Evolutionary conservation across 305 asterid genomes (phyloP).

Genomic region (Caryopteris hybrid): DNA sequence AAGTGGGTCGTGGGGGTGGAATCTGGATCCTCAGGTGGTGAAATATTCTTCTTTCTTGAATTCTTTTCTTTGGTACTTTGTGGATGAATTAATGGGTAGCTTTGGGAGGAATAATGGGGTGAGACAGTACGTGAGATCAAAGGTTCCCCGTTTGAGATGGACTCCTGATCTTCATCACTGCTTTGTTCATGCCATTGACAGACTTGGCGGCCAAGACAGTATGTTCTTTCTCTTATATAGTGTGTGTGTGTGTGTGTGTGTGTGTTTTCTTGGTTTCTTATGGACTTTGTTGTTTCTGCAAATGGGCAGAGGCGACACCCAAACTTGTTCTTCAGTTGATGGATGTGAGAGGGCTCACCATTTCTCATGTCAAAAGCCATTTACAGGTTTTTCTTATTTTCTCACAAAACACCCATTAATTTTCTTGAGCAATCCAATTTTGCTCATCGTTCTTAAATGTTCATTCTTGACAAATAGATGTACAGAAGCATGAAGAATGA

Average conservation of each 20-base stretch:
- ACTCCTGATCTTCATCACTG: conserved; percentile 77
- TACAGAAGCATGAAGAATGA: conserved; percentile 64
- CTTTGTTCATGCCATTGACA: conserved; percentile 56
- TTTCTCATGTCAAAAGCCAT: conserved; percentile 84
- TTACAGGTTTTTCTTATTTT: conserved; percentile 41
- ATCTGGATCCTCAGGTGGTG: conserved; percentile 10
- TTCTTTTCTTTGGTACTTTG: neutral
- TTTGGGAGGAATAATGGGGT: conserved; percentile 55
- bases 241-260: too few species aligned
- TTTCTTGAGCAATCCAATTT: neutral
- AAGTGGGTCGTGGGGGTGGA: neutral
- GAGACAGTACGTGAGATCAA: conserved; percentile 66
- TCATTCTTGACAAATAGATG: conserved; percentile 38
- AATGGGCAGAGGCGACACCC: conserved; percentile 64
- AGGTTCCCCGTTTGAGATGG: conserved; percentile 74
- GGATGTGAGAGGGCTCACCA: conserved; percentile 78
- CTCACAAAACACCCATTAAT: neutral
- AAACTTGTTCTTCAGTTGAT: conserved; percentile 63
- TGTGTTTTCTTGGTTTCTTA: neutral
- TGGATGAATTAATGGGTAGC: conserved; percentile 8
- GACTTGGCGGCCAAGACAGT: conserved; percentile 70
- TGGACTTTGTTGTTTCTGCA: neutral
- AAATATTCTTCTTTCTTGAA: neutral
- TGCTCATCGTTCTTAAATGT: neutral
- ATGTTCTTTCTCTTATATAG: too few species aligned